These are phyloP conservation scores for Myrmaecium sp. DNA, from an alignment of 2,329 filamentous ascomycete species.

Conservation along the genomic window DNA sequence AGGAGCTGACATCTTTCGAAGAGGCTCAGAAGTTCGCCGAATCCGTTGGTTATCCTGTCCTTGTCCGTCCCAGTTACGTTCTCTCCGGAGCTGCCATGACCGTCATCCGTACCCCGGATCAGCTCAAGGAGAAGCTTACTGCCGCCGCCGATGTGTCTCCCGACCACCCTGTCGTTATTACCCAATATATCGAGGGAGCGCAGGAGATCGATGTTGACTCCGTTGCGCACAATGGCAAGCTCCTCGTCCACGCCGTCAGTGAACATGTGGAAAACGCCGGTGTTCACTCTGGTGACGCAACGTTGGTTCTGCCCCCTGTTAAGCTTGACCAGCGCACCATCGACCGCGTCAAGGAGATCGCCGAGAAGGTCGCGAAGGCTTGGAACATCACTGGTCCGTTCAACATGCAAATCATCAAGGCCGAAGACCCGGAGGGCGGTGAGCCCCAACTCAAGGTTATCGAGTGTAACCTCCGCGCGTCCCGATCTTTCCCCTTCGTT, in stretches of 20 bases:
- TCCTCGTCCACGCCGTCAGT: conserved; percentile 80
- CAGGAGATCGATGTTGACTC: conserved; percentile 94
- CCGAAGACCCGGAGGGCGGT: conserved; percentile 55
- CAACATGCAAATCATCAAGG: conserved; percentile 99
- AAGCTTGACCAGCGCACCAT: conserved; percentile 63
- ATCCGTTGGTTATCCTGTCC: conserved; percentile 77
- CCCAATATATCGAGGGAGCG: conserved; percentile 93
- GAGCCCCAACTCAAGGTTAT: conserved; percentile 80
- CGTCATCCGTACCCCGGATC: conserved; percentile 72
- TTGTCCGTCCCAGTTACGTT: conserved; percentile 89
- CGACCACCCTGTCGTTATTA: conserved; percentile 95
- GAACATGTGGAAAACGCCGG: conserved; percentile 96
- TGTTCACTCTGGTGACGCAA: conserved; percentile 95
- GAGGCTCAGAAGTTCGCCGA: conserved; percentile 80
- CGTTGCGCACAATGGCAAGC: conserved; percentile 70
- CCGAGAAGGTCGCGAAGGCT: conserved; percentile 86
- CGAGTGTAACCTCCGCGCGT: conserved; percentile 94
- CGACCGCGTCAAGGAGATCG: conserved; percentile 85
- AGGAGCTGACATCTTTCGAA: conserved; percentile 78
- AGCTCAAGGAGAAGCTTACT: conserved; percentile 87
- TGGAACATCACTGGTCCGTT: conserved; percentile 97
- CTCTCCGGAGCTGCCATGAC: conserved; percentile 98
- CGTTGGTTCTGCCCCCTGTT: conserved; percentile 74
- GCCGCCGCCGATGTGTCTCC: conserved; percentile 82
- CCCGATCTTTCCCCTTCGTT: conserved; percentile 94